phyloP scores from a whole-genome alignment of 83 land plant species.

The Picea abies region DNA sequence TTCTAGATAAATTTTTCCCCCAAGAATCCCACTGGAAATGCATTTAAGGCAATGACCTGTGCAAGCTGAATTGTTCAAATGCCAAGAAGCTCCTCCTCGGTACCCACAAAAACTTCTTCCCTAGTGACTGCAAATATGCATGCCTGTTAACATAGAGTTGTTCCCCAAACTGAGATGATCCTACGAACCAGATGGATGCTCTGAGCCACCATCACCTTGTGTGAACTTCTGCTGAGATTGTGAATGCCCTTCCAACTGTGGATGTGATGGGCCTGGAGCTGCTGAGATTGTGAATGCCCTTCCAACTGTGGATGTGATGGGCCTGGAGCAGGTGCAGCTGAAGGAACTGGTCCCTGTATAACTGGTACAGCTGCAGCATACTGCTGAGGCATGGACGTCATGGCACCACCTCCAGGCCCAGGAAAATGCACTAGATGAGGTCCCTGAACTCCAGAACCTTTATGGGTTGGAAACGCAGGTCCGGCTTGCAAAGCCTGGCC shows the following conservation, averaged over 20 bases:
- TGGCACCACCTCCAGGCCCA: conserved; percentile 24
- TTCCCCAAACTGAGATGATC: not conserved
- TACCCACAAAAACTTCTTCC: not conserved
- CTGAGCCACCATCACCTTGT: conserved; percentile 58
- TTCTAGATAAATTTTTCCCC: too few relatives aligned
- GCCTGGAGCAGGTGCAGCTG: conserved; percentile 25
- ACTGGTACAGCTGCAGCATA: conserved; percentile 40
- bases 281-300: conserved; percentile 42
- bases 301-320: conserved; percentile 45
- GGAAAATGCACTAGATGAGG: conserved; percentile 9
- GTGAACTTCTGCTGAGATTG: conserved; percentile 42
- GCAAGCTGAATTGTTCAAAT: not conserved
- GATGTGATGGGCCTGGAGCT: conserved; percentile 35
- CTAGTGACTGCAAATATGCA: not conserved
- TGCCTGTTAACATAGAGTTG: not conserved
- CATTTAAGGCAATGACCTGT: conserved; percentile 6
- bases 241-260: conserved; percentile 45
- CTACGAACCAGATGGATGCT: conserved; percentile 54
- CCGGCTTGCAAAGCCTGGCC: conserved; percentile 39
- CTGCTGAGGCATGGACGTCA: conserved; percentile 18
- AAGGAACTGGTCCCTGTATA: conserved; percentile 46
- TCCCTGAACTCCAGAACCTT: conserved; percentile 30
- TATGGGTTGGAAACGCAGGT: conserved; percentile 44
- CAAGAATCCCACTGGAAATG: not conserved
- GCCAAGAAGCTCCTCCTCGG: not conserved